These are phyloP conservation scores for Paspalum notatum DNA, from an alignment of 176 grass and related monocot species.

Conservation along the genomic window DNA sequence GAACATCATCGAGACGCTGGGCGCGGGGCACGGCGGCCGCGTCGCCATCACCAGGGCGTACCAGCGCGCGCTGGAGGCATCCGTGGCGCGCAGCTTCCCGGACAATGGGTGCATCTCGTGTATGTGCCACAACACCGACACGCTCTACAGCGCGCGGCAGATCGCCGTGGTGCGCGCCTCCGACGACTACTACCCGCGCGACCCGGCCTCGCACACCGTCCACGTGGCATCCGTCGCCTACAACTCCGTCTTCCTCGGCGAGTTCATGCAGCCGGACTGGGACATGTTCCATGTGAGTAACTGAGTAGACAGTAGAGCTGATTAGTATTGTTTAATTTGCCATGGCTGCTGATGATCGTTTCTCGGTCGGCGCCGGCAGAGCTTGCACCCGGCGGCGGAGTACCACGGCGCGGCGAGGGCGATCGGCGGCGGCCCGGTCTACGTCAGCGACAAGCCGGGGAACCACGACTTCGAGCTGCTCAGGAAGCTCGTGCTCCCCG, in stretches of 20 bases:
- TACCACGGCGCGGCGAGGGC: conserved; percentile 81
- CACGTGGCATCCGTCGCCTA: conserved; percentile 76
- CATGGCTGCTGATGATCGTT: too few species aligned
- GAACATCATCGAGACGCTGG: conserved; percentile 83
- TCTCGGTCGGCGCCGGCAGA: conserved; percentile 20
- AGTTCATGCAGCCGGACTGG: conserved; percentile 96
- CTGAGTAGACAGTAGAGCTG: too few species aligned
- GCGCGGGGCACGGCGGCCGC: conserved; percentile 72
- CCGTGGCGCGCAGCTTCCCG: conserved; percentile 59
- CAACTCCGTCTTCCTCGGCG: conserved; percentile 84
- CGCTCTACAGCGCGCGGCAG: conserved; percentile 66
- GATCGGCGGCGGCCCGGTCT: conserved; percentile 61
- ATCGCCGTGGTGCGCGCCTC: conserved; percentile 77
- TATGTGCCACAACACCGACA: conserved; percentile 92
- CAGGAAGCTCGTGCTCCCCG: conserved; percentile 76
- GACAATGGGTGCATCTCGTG: conserved; percentile 88
- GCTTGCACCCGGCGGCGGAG: conserved; percentile 76
- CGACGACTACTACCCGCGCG: conserved; percentile 86
- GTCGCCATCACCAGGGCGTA: conserved; percentile 62
- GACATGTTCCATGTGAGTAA: conserved; percentile 95
- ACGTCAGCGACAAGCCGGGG: conserved; percentile 88
- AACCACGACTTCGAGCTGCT: conserved; percentile 78
- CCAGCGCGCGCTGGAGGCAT: conserved; percentile 74
- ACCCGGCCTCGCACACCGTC: conserved; percentile 82
- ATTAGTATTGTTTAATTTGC: too few species aligned